Evolutionary conservation across 805 yeast species (phyloP).

Genomic region (Komagataella populi): DNA sequence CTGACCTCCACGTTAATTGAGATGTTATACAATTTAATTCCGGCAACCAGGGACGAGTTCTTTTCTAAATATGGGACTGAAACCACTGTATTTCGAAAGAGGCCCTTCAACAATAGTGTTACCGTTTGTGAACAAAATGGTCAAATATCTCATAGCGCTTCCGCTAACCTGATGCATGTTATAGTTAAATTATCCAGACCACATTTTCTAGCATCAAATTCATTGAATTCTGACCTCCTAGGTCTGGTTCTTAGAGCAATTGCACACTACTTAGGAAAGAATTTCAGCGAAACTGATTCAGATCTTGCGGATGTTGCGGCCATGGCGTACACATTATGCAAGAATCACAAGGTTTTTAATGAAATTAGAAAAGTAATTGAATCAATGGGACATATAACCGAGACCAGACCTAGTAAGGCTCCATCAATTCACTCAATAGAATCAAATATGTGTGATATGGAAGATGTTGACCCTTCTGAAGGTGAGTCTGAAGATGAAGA

Average conservation of each 20-base stretch:
- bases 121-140: not conserved
- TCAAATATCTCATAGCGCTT: slow-evolving; percentile 32
- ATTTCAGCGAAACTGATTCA: not conserved
- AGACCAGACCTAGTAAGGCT: not conserved
- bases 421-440: not conserved
- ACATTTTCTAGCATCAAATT: slow-evolving; percentile 17
- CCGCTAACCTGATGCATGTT: slow-evolving; percentile 29
- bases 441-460: not conserved
- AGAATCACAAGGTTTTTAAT: not conserved
- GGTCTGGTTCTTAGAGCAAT: slow-evolving; percentile 47
- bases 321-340: not conserved
- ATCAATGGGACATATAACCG: not conserved
- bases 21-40: slow-evolving; percentile 47
- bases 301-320: not conserved
- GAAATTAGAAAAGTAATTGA: not conserved
- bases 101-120: not conserved
- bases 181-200: slow-evolving; percentile 23
- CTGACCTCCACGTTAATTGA: slow-evolving; percentile 40
- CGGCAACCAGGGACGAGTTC: slow-evolving; percentile 6
- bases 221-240: slow-evolving; percentile 37
- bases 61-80: not conserved
- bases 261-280: slow-evolving; percentile 17
- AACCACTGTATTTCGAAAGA: not conserved
- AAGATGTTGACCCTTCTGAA: not conserved
- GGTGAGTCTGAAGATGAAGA: slow-evolving; percentile 3